Evolutionary conservation across 139 green algal genomes (phyloP).

Genomic region (Closterium sp.): DNA sequence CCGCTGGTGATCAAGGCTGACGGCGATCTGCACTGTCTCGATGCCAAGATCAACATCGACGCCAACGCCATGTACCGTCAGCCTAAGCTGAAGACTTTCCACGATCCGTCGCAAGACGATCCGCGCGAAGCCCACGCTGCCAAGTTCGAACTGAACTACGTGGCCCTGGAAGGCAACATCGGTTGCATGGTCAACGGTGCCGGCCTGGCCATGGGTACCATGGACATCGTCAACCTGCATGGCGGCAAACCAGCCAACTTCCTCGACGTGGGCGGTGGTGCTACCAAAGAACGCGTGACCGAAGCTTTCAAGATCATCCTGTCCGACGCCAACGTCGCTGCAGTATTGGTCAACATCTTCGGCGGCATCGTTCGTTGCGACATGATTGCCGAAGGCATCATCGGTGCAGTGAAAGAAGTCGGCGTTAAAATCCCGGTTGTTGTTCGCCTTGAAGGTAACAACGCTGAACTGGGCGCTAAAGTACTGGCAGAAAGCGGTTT

Average conservation of each 20-base stretch:
- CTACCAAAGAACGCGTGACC: slow-evolving; percentile 70
- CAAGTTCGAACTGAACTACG: slow-evolving; percentile 89
- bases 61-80: background rate
- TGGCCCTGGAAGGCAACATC: slow-evolving; percentile 84
- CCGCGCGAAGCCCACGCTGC: background rate
- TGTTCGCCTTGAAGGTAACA: background rate
- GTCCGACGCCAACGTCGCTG: slow-evolving; percentile 84
- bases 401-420: background rate
- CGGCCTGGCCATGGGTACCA: slow-evolving; percentile 95
- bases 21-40: background rate
- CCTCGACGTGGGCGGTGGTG: slow-evolving; percentile 90
- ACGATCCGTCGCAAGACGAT: background rate
- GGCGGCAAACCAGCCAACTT: slow-evolving; percentile 91
- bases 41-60: slow-evolving; percentile 14
- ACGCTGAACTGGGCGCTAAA: background rate
- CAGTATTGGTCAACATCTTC: slow-evolving; percentile 98
- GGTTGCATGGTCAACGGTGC: slow-evolving; percentile 83
- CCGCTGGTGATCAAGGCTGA: background rate
- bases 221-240: slow-evolving; percentile 98
- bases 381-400: background rate
- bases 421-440: background rate
- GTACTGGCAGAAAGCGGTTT: background rate
- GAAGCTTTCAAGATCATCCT: slow-evolving; percentile 73
- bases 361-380: slow-evolving; percentile 54
- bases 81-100: background rate